Conservation (phyloP, 108 stramenopile genomes). For the Asterionellopsis glacialis region DNA sequence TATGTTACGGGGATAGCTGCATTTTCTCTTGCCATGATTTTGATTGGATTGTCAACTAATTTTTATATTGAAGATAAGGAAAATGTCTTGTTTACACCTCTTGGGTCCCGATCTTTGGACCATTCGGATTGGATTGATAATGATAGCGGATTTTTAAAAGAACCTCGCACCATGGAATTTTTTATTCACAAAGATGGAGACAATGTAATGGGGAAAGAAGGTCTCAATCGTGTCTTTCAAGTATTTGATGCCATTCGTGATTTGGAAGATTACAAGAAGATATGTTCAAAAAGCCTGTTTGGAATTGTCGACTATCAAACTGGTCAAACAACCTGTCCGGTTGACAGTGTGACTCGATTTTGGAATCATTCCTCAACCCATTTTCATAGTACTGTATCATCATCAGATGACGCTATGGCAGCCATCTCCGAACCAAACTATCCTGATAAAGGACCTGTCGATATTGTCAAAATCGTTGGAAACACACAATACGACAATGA, state of each 20-base stretch:
- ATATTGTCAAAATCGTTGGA: conserved; percentile 2
- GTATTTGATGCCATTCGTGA: conserved; percentile 6
- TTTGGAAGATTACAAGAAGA: conserved; percentile 7
- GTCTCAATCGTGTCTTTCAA: conserved; percentile 7
- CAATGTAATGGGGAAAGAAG: conserved; percentile 10
- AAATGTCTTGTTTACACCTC: conserved; percentile 20
- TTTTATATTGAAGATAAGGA: conserved; percentile 23
- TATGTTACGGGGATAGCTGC: background rate
- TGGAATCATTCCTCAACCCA: conserved; percentile 10
- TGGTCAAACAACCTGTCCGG: conserved; percentile 1
- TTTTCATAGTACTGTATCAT: conserved; percentile 3
- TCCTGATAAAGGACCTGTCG: conserved; percentile 9
- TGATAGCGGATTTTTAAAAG: conserved; percentile 4
- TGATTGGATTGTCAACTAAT: conserved; percentile 22
- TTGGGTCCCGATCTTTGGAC: background rate
- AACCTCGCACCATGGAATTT: conserved; percentile 5
- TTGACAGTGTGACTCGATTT: background rate
- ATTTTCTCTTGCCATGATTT: background rate
- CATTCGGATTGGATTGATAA: conserved; percentile 20
- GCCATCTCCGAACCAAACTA: conserved; percentile 1
- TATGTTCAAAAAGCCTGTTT: too few species aligned
- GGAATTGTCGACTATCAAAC: too few species aligned
- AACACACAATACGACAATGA: too few species aligned
- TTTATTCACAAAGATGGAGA: conserved; percentile 13
- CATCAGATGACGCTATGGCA: conserved; percentile 8